Conservation (phyloP, 441 rosid genomes). For the Gossypium gossypioides region DNA sequence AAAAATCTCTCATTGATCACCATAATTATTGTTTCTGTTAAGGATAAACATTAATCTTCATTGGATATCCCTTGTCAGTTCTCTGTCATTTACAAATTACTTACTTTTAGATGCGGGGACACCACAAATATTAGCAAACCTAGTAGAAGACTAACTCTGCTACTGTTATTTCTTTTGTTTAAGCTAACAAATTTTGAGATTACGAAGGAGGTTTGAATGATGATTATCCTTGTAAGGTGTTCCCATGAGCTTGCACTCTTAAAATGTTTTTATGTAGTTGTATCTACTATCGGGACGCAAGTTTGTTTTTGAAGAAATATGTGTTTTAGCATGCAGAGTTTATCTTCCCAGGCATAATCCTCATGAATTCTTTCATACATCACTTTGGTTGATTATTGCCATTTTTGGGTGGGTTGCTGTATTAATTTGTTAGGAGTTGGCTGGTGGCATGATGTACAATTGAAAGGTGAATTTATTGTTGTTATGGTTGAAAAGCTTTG, state of each 20-base stretch:
- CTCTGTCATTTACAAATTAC: background rate
- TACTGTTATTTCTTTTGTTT: background rate
- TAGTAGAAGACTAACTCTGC: background rate
- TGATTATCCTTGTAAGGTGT: background rate
- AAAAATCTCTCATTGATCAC: background rate
- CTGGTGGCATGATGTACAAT: background rate
- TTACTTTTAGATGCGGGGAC: background rate
- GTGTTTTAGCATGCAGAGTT: background rate
- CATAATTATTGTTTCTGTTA: background rate
- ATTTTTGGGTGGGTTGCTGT: background rate
- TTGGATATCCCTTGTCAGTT: background rate
- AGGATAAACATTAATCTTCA: background rate
- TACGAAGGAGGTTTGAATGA: background rate
- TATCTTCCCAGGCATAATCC: background rate
- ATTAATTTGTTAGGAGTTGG: background rate
- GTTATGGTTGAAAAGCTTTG: background rate
- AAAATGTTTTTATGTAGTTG: background rate
- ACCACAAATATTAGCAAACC: background rate
- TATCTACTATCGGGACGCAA: background rate
- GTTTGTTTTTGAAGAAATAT: background rate
- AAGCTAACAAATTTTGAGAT: background rate
- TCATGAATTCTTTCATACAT: background rate
- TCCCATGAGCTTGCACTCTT: background rate
- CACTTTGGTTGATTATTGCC: background rate
- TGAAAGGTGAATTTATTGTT: background rate